Evolutionary conservation across 2,329 filamentous ascomycete species (phyloP).

Genomic region (Epichloe sibirici): DNA sequence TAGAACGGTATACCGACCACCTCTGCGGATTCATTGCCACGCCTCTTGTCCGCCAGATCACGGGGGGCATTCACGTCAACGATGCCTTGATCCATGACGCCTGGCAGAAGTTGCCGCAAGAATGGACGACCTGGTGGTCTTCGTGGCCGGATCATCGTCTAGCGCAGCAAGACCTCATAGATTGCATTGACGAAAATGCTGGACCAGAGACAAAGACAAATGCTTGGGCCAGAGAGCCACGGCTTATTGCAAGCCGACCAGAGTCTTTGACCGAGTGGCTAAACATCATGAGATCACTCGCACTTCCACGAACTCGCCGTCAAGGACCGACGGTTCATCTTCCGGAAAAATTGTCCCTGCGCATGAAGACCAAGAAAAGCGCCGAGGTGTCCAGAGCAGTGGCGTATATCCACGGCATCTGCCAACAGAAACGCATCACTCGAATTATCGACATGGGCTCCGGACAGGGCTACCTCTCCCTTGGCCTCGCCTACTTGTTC

Average conservation of each 20-base stretch:
- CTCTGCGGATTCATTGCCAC: constrained; percentile 14
- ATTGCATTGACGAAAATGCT: constrained; percentile 13
- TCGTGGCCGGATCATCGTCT: constrained; percentile 16
- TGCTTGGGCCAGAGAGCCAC: not conserved
- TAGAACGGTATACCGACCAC: constrained; percentile 12
- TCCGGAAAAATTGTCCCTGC: constrained; percentile 11
- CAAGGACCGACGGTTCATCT: constrained; percentile 8
- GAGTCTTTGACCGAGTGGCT: constrained; percentile 15
- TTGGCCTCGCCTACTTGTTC: constrained; percentile 17
- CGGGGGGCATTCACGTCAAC: constrained; percentile 23
- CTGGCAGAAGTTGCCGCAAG: constrained; percentile 16
- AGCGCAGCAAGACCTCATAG: constrained; percentile 19
- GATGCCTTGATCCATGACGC: constrained; percentile 19
- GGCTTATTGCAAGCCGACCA: constrained; percentile 5
- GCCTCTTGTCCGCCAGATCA: constrained; percentile 19
- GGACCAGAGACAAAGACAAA: not conserved
- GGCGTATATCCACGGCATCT: constrained; percentile 14
- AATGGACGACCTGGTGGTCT: constrained; percentile 20
- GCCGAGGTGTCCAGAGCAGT: constrained; percentile 18
- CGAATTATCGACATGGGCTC: constrained; percentile 17
- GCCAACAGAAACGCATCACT: constrained; percentile 12
- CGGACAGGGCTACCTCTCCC: constrained; percentile 20
- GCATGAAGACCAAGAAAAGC: constrained; percentile 20
- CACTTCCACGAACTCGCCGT: constrained; percentile 13
- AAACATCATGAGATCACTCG: constrained; percentile 11